A percentile compares a stretch with the other conserved stretches of the same genome.
These are phyloP conservation scores for Huntiella moniliformis DNA, from an alignment of 2,329 filamentous ascomycete species.

Conservation along the genomic window DNA sequence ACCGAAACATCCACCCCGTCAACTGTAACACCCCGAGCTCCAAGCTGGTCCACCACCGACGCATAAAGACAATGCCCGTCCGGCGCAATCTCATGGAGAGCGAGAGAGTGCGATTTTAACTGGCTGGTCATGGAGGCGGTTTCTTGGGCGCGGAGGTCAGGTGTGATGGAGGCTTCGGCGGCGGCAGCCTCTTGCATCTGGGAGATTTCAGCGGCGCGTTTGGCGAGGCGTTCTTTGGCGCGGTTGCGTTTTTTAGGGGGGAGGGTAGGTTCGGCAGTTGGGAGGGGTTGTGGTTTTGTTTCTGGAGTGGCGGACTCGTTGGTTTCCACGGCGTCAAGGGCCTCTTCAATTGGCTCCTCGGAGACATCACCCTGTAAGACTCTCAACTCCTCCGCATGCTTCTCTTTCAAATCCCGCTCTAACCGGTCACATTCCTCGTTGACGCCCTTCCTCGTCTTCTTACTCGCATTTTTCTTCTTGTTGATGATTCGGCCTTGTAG, in stretches of 20 bases:
- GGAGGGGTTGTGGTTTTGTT: too few species aligned
- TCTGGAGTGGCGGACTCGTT: conserved; percentile 13
- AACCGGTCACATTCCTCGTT: conserved; percentile 58
- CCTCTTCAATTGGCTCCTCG: conserved; percentile 10
- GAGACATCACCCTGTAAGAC: conserved; percentile 16
- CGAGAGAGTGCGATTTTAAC: conserved; percentile 44
- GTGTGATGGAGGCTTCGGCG: conserved; percentile 55
- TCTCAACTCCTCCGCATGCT: conserved; percentile 43
- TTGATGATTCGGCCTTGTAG: conserved; percentile 70
- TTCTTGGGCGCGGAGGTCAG: conserved; percentile 54
- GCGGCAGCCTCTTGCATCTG: conserved; percentile 40
- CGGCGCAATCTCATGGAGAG: conserved; percentile 62
- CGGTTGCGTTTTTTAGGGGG: conserved; percentile 61
- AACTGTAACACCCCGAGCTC: not conserved
- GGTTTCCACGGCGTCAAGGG: conserved; percentile 11
- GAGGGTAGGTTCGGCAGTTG: conserved; percentile 9
- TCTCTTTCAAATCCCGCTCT: conserved; percentile 46
- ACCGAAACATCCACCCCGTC: not conserved
- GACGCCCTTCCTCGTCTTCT: conserved; percentile 60
- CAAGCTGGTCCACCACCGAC: conserved; percentile 70
- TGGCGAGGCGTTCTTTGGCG: conserved; percentile 77
- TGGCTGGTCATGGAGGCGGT: conserved; percentile 48
- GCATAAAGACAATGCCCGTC: conserved; percentile 94
- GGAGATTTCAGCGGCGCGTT: conserved; percentile 58
- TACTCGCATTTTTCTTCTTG: conserved; percentile 94